Conservation (phyloP, 352 stramenopile species). For the Phytophthora pluvialis region DNA sequence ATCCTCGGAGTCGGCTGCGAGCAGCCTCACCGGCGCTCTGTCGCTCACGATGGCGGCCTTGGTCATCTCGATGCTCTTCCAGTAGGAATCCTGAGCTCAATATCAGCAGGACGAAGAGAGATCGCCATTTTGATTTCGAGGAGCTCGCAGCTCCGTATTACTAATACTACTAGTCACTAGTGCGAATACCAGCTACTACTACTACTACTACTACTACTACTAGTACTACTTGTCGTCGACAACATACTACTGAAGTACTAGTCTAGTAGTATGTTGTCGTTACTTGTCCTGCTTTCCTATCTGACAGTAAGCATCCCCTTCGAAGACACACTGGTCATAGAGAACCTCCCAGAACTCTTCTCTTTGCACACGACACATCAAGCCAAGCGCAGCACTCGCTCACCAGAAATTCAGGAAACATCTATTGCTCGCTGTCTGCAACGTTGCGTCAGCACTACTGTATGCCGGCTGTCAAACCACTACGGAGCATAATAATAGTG, state of each 20-base stretch:
- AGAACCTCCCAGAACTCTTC: no score
- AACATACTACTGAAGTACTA: no score
- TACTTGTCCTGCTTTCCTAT: background rate
- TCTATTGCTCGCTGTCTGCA: slow-evolving; percentile 26
- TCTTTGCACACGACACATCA: no score
- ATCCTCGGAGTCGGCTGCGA: slow-evolving; percentile 26
- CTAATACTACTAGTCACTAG: slow-evolving; percentile 21
- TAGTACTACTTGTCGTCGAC: no score
- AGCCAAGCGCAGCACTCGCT: no score
- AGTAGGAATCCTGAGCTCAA: slow-evolving; percentile 26
- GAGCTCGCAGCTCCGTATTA: slow-evolving; percentile 31
- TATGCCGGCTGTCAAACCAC: slow-evolving; percentile 2
- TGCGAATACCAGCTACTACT: slow-evolving; percentile 14
- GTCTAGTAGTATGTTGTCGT: no score
- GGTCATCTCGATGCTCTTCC: slow-evolving; percentile 29
- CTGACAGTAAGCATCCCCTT: background rate
- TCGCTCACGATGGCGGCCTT: slow-evolving; percentile 16
- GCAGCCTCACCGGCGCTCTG: slow-evolving; percentile 22
- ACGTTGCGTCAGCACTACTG: background rate
- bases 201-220: no score
- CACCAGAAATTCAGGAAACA: slow-evolving; percentile 21
- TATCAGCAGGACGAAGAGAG: slow-evolving; percentile 21
- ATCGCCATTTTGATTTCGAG: background rate
- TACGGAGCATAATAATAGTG: slow-evolving; percentile 85
- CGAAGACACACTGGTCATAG: no score